These are phyloP conservation scores for Neophaeococcomyces aloes DNA, from an alignment of 2,329 filamentous ascomycete genomes.

Conservation along the genomic window DNA sequence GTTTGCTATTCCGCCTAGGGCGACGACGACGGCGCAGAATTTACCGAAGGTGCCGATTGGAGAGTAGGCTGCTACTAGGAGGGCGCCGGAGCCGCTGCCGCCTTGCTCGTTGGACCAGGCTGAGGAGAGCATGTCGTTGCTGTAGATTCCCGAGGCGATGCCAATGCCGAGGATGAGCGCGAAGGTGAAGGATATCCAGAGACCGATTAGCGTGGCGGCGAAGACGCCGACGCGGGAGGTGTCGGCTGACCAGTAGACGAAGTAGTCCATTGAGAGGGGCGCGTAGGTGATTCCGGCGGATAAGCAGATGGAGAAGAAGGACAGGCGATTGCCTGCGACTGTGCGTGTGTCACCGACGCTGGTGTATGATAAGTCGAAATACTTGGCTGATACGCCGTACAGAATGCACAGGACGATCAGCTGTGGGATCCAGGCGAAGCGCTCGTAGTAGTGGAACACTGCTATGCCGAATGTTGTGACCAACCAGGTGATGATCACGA, in stretches of 20 bases:
- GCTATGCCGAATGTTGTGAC: conserved; percentile 59
- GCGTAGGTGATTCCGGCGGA: conserved; percentile 15
- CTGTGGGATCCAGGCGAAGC: conserved; percentile 55
- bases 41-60: conserved; percentile 53
- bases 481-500: conserved; percentile 51
- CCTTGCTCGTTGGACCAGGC: conserved; percentile 39
- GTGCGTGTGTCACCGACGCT: conserved; percentile 37
- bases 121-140: conserved; percentile 43
- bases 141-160: conserved; percentile 47
- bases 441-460: conserved; percentile 58
- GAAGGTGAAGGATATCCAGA: conserved; percentile 49
- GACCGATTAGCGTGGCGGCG: conserved; percentile 45
- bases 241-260: conserved; percentile 53
- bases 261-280: conserved; percentile 25
- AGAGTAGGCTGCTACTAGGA: conserved; percentile 53
- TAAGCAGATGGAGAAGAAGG: conserved; percentile 57
- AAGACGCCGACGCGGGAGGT: conserved; percentile 46
- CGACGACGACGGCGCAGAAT: conserved; percentile 55
- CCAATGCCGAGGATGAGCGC: conserved; percentile 53
- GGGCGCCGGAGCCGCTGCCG: conserved; percentile 48
- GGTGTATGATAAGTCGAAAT: conserved; percentile 46
- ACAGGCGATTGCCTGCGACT: conserved; percentile 42
- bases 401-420: conserved; percentile 51
- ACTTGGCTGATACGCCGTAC: conserved; percentile 49
- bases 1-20: conserved; percentile 55